Percentiles rank a stretch among this genome's conserved stretches.
phyloP scores from a whole-genome alignment of 163 green algal species.

The Chlamydomonas reinhardtii region DNA sequence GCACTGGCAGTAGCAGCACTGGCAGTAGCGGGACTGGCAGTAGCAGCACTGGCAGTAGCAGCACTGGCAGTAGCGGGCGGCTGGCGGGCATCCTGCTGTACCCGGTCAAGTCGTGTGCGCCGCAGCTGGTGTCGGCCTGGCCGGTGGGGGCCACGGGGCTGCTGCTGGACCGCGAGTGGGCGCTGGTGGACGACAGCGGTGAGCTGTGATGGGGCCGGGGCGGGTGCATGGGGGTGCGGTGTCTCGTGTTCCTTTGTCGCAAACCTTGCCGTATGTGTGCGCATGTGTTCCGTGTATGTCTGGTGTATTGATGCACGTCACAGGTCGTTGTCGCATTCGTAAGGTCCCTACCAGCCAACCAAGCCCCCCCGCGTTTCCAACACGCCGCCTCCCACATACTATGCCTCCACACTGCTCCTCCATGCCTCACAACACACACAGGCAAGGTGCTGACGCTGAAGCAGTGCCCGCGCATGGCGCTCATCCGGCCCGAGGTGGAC shows the following conservation, averaged over 20 bases:
- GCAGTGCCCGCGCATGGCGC: slow-evolving; percentile 64
- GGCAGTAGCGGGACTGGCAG: background rate
- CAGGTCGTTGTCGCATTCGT: no score
- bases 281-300: no score
- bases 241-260: no score
- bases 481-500: slow-evolving; percentile 74
- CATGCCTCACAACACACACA: no score
- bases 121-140: slow-evolving; percentile 73
- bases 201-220: background rate
- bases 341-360: no score
- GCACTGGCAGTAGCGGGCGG: background rate
- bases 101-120: slow-evolving; percentile 92
- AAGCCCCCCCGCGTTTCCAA: no score
- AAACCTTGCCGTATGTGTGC: no score
- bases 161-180: slow-evolving; percentile 90
- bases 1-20: background rate
- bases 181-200: slow-evolving; percentile 73
- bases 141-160: slow-evolving; percentile 85
- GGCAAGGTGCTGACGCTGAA: slow-evolving; percentile 81
- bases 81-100: slow-evolving; percentile 86
- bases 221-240: no score
- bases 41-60: background rate
- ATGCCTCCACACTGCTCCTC: no score
- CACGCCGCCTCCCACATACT: no score
- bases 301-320: no score